Evolutionary conservation across 2,329 filamentous ascomycete species (phyloP), one percentile per base, ranked within the genome.

Genomic region (Paracoccidioides lutzii): DNA sequence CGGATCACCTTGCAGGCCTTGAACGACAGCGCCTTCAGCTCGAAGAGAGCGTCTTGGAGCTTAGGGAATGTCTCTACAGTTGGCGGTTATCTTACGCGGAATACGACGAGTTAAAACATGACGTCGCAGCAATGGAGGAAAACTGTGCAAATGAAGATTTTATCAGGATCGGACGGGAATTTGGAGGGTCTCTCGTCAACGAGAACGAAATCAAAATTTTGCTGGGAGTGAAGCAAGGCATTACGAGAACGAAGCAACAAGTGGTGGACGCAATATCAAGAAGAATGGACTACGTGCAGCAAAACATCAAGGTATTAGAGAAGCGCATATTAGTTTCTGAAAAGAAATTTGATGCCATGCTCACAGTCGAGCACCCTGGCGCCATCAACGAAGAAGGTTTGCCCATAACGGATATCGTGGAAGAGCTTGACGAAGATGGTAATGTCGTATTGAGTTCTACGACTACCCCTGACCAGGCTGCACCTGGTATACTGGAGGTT

Each of bases 61-160:
- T 97, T 22, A 81, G 81, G 55, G 82, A 85, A 64, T 84, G 87
- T 5, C 78, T 97, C 54, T 82, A 83, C 59, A 85, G 95, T 73
- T 98, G 91, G 91, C 86, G 88, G 60, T 84, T 84, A 55, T 94
- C 88, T 81, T 90, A 95, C 68, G 82, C 87, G 50, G 91, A 97
- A 69, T 97, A 97, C 70, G 88, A 95, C 67, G 82, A 84, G 30
- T 78, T 97, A 59, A 90, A 87, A 67, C 88, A 94, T 67, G 88
- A 94, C 64, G 80, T 97, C 35, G 72, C 81, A 53, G 75, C 74
- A 3, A 67, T 84, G 32, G 68, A 76, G 40, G 68, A 75, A 44
- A 72, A 75, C 52, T 70, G 79, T 55, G 71, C 73, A 35, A 71
- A 74, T 5, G 71, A 79, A 15, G 78, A 82, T 33, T 78, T 90